phyloP scores from a whole-genome alignment of 257 asterid species.

The Coffea canephora region DNA sequence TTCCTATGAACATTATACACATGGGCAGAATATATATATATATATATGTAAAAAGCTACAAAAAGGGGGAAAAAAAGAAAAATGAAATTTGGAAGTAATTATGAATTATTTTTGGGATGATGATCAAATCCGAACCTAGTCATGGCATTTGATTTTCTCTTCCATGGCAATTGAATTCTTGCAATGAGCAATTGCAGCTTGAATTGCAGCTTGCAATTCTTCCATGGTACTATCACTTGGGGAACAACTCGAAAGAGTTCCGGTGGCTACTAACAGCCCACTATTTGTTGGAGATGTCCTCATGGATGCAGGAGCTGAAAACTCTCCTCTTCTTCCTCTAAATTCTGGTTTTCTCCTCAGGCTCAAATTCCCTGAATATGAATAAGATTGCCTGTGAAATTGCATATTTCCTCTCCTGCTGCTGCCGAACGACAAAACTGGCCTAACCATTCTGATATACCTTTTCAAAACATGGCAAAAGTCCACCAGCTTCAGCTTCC shows the following conservation, averaged over 20 bases:
- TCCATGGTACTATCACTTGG: constrained; percentile 77
- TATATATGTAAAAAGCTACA: not conserved
- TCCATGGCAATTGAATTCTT: constrained; percentile 61
- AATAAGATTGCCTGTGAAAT: constrained; percentile 39
- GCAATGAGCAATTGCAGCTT: constrained; percentile 94
- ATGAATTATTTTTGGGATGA: not conserved
- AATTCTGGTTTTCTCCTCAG: constrained; percentile 38
- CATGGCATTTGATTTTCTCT: constrained; percentile 40
- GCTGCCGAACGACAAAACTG: constrained; percentile 41
- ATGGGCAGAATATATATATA: not conserved
- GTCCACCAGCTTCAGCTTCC: constrained; percentile 52
- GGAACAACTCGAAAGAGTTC: constrained; percentile 27
- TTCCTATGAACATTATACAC: not conserved
- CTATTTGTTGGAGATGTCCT: constrained; percentile 79
- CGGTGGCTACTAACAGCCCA: constrained; percentile 60
- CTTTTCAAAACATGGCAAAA: constrained; percentile 47
- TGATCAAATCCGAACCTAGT: constrained; percentile 11
- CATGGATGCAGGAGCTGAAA: constrained; percentile 84
- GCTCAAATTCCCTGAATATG: constrained; percentile 65
- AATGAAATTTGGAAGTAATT: not conserved
- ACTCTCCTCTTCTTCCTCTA: constrained; percentile 51
- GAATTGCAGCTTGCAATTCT: constrained; percentile 87
- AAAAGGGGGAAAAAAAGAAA: not conserved
- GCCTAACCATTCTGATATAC: constrained; percentile 61
- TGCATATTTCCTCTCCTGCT: constrained; percentile 23